Conservation (phyloP, 2,329 filamentous ascomycete genomes). For the Magnaporthiopsis rhizophila region DNA sequence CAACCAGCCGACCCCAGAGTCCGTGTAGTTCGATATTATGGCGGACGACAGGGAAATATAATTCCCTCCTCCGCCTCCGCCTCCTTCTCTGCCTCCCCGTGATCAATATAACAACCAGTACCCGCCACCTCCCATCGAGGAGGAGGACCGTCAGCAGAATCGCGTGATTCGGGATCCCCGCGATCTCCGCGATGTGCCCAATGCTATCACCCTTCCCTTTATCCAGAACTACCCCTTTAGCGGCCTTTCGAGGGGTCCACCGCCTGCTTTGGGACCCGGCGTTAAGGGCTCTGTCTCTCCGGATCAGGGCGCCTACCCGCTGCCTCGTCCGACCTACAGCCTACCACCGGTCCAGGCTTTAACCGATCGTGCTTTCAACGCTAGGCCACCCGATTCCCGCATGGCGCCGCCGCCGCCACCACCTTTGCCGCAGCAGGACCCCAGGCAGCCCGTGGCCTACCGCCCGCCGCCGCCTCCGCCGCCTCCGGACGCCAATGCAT, state of each 20-base stretch:
- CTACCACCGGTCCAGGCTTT: slow-evolving; percentile 15
- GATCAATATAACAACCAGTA: slow-evolving; percentile 32
- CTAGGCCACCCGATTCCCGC: background rate
- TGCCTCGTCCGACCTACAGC: slow-evolving; percentile 15
- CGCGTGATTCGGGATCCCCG: slow-evolving; percentile 22
- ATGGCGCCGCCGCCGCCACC: slow-evolving; percentile 5
- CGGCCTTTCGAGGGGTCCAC: slow-evolving; percentile 19
- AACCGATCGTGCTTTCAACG: slow-evolving; percentile 7
- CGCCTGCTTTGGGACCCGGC: slow-evolving; percentile 30
- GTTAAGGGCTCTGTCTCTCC: slow-evolving; percentile 15
- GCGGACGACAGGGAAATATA: slow-evolving; percentile 27
- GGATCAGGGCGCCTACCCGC: slow-evolving; percentile 32
- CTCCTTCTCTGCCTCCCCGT: slow-evolving; percentile 18
- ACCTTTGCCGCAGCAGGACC: slow-evolving; percentile 7
- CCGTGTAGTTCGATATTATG: slow-evolving; percentile 23
- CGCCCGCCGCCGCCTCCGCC: background rate
- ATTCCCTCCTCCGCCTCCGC: slow-evolving; percentile 15
- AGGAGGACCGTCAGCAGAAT: slow-evolving; percentile 25
- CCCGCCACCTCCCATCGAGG: slow-evolving; percentile 32
- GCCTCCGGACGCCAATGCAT: slow-evolving; percentile 14
- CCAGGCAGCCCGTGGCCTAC: background rate
- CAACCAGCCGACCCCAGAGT: background rate
- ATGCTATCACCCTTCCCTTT: slow-evolving; percentile 40
- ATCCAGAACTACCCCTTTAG: slow-evolving; percentile 31
- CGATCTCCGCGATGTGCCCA: slow-evolving; percentile 17